These are phyloP conservation scores for Rhynchospora pubera DNA, from an alignment of 176 grass and related monocot species.

Conservation along the genomic window DNA sequence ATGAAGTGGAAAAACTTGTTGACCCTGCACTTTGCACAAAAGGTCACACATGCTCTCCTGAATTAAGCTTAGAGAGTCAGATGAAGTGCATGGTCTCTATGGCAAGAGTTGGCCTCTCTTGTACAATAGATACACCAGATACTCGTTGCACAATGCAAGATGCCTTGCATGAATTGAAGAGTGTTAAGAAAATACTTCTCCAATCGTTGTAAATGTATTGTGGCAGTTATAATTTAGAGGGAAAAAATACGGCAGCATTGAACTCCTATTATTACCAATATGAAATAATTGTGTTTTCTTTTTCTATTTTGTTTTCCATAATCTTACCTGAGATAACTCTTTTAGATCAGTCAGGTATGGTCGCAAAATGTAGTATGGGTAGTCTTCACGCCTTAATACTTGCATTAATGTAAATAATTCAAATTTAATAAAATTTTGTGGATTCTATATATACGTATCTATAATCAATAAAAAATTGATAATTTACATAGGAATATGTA, in stretches of 20 bases:
- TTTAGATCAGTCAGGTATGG: too few species aligned
- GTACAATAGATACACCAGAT: slow-evolving; percentile 17
- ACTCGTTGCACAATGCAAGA: slow-evolving; percentile 31
- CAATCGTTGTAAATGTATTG: not conserved
- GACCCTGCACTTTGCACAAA: not conserved
- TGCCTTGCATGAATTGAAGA: slow-evolving; percentile 18
- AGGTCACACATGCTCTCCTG: not conserved
- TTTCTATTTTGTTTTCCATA: not conserved
- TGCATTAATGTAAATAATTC: too few species aligned
- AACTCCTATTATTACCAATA: not conserved
- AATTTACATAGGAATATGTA: too few species aligned
- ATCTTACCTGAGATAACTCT: too few species aligned
- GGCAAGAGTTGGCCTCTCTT: slow-evolving; percentile 28
- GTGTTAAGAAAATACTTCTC: slow-evolving; percentile 13
- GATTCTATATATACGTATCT: too few species aligned
- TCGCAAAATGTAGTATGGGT: too few species aligned
- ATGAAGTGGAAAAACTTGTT: not conserved
- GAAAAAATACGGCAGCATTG: not conserved
- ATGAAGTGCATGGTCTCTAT: slow-evolving; percentile 28
- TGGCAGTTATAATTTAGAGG: not conserved
- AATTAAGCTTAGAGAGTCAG: not conserved
- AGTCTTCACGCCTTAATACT: too few species aligned
- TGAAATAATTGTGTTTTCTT: not conserved
- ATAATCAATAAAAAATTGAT: too few species aligned
- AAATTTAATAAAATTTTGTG: too few species aligned